Conservation (phyloP, 495 filamentous ascomycete genomes). For the Xylaria flabelliformis region DNA sequence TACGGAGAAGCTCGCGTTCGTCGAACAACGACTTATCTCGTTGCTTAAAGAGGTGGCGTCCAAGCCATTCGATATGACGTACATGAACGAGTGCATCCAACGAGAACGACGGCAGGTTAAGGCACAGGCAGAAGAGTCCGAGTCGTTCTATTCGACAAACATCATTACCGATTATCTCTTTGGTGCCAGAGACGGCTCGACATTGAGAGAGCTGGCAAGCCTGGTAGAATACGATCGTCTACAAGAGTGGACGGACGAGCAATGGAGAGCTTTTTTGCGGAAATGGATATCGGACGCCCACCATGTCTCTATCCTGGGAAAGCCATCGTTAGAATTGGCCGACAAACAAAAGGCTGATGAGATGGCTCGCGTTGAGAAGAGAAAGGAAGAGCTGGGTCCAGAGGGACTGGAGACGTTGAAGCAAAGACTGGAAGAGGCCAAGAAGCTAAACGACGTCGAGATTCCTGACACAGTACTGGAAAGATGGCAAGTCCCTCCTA, state of each 20-base stretch:
- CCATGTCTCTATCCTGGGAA: conserved; percentile 88
- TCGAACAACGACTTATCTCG: conserved; percentile 85
- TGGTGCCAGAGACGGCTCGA: conserved; percentile 83
- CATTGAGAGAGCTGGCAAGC: conserved; percentile 69
- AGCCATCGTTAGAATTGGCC: conserved; percentile 73
- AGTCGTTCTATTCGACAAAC: conserved; percentile 74
- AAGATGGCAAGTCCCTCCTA: conserved; percentile 78
- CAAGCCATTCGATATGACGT: conserved; percentile 84
- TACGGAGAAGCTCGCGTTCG: conserved; percentile 80
- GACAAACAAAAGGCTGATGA: conserved; percentile 77
- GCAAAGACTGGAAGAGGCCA: conserved; percentile 78
- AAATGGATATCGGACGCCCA: conserved; percentile 86
- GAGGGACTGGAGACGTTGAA: conserved; percentile 70
- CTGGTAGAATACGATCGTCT: conserved; percentile 78
- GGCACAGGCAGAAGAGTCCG: conserved; percentile 76
- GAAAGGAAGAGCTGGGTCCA: conserved; percentile 56
- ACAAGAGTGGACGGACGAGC: conserved; percentile 76
- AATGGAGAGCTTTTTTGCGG: conserved; percentile 83
- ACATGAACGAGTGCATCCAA: conserved; percentile 83
- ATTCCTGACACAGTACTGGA: conserved; percentile 79
- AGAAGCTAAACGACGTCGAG: conserved; percentile 79
- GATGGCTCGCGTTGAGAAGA: conserved; percentile 60
- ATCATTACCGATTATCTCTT: conserved; percentile 93
- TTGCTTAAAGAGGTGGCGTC: conserved; percentile 78
- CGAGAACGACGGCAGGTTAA: conserved; percentile 79